A percentile compares a stretch with the other conserved stretches of the same genome.
Conservation (phyloP, 2,329 filamentous ascomycete genomes). For the Pseudocercospora cruenta region DNA sequence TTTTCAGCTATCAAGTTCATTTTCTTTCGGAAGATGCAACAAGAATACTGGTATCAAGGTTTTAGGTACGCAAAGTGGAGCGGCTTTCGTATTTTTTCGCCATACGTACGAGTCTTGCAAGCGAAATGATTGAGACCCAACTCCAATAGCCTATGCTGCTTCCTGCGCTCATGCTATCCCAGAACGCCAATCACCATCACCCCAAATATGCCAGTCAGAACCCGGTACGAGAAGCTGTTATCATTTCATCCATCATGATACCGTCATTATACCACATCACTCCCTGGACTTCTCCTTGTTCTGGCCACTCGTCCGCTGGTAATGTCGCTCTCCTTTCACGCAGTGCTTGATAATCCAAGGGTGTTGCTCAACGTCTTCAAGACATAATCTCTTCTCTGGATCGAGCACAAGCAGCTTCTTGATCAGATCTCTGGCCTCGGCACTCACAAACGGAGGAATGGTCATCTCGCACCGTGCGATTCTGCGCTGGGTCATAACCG, state of each 20-base stretch:
- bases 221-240: constrained; percentile 13
- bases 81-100: background rate
- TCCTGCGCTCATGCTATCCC: background rate
- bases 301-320: constrained; percentile 47
- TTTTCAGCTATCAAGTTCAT: no score
- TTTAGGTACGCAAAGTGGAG: background rate
- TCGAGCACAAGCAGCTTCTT: constrained; percentile 88
- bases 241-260: background rate
- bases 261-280: constrained; percentile 1
- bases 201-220: background rate
- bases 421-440: constrained; percentile 89
- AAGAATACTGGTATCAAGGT: background rate
- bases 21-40: background rate
- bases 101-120: background rate
- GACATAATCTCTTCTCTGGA: constrained; percentile 86
- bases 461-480: constrained; percentile 91
- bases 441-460: constrained; percentile 84
- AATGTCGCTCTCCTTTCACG: constrained; percentile 56
- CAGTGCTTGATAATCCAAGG: constrained; percentile 99
- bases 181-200: constrained; percentile 9
- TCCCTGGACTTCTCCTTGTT: constrained; percentile 30
- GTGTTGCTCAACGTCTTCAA: constrained; percentile 85
- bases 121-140: background rate
- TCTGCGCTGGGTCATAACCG: constrained; percentile 88
- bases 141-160: background rate